Base-by-base conservation (phyloP, 208 protist species). In the Leishmania martiniquensis region DNA sequence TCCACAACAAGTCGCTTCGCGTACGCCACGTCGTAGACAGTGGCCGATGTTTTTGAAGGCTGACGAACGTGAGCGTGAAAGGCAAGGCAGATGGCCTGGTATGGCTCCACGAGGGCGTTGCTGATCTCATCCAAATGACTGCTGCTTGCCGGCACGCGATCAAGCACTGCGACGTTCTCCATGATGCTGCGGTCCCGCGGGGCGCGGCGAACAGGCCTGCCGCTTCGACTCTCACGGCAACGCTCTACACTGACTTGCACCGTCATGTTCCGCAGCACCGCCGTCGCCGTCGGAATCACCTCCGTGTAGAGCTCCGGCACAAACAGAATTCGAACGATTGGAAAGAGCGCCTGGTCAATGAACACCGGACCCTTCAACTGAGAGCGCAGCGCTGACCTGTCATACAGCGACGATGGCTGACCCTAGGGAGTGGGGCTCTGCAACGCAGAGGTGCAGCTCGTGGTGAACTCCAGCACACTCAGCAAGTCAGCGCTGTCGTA, bases 321-420 rank as follows among this genome's bases (percentile, higher is more conserved):
- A 68, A 83, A 75, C 49, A 79, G 44, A 65, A 79, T 72, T 67
- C 80, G 80, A 34, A 83, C 65, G 32, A 83, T 54, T 0, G 80
- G 80, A 37, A 83, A 83, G 34, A 63, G 59, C 9, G 49, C 66
- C 22, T 79, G 75, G 74, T 83, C 75, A 13, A 83, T 54, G 44
- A 67, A 76, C 54, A 83, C 20, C 17, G 74, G 74, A 2, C 72
- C 45, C 65, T 75, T 69, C 65, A 82, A 39, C 72, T 68, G 78
- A 34, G 73, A 77, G 34, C 72, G 72, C 32, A 72, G 72, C 25
- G 75, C 78, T 73, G 63, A 75, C 7, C 52, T 68, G 72, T 71
- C 59, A 67, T 73, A 77, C 22, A 75, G 55, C 4, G 73, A 76
- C 17, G 69, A 59, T 0, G 51, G 52, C 32, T 52, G 47, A 55